Percentiles rank a stretch among this genome's conserved stretches.
These are phyloP conservation scores for Cymbidium sinense DNA, from an alignment of 106 monocot species.

Conservation along the genomic window DNA sequence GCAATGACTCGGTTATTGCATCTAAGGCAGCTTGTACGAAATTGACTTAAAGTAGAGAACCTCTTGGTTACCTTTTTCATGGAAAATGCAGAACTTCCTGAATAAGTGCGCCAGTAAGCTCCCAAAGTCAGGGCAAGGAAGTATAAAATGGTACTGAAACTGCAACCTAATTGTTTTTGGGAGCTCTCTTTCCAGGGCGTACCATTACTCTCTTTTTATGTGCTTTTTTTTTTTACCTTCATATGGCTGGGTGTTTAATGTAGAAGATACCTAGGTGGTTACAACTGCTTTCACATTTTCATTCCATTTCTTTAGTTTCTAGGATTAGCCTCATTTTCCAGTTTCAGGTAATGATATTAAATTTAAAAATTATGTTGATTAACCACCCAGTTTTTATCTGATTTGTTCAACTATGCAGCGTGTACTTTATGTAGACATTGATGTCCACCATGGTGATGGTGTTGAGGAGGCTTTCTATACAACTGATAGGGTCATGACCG, in stretches of 20 bases:
- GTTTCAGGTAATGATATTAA: background rate
- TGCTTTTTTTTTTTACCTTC: background rate
- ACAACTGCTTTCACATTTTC: background rate
- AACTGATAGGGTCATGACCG: slow-evolving; percentile 44
- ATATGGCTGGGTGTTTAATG: background rate
- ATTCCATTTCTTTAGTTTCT: background rate
- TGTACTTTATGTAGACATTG: slow-evolving; percentile 44
- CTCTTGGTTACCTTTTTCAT: too few species aligned
- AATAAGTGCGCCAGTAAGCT: too few species aligned
- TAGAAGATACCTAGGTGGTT: background rate
- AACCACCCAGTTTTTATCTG: background rate
- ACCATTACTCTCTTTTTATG: background rate
- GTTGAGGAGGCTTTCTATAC: slow-evolving; percentile 46
- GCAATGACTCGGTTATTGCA: too few species aligned
- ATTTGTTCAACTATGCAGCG: slow-evolving; percentile 23
- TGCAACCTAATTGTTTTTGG: background rate
- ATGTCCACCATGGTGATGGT: slow-evolving; percentile 45
- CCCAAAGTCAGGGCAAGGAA: background rate
- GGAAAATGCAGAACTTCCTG: too few species aligned
- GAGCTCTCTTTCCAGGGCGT: background rate
- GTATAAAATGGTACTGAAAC: background rate
- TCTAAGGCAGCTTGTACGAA: too few species aligned
- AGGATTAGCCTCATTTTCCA: background rate
- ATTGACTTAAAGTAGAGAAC: too few species aligned
- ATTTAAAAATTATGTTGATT: background rate